Conservation (phyloP, 495 filamentous ascomycete species). For the Daldinia loculata region DNA sequence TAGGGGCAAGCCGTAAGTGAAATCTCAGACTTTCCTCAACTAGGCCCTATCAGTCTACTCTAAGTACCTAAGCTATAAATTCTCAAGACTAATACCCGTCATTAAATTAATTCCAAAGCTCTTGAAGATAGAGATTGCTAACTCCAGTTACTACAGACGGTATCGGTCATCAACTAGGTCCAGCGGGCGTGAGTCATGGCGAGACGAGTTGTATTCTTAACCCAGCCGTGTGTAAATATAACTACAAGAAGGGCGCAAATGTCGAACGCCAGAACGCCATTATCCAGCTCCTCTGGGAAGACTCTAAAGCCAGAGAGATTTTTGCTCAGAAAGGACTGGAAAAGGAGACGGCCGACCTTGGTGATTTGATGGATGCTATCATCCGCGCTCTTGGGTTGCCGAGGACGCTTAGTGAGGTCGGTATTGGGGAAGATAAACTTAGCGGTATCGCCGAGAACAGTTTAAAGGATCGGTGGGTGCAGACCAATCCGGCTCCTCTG, state of each 20-base stretch:
- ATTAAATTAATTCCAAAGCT: background rate
- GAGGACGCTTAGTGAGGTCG: slow-evolving; percentile 62
- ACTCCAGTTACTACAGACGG: slow-evolving; percentile 49
- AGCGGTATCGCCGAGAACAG: slow-evolving; percentile 61
- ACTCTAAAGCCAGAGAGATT: slow-evolving; percentile 51
- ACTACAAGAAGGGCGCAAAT: slow-evolving; percentile 58
- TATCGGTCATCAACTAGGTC: slow-evolving; percentile 71
- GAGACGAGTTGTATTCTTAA: slow-evolving; percentile 70
- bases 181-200: slow-evolving; percentile 69
- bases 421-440: slow-evolving; percentile 62
- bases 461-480: slow-evolving; percentile 59
- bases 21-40: background rate
- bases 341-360: slow-evolving; percentile 56
- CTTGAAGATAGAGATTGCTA: background rate
- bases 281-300: slow-evolving; percentile 54
- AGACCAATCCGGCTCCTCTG: slow-evolving; percentile 36
- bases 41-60: too few species aligned
- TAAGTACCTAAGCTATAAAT: too few species aligned
- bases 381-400: slow-evolving; percentile 65
- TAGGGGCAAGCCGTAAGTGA: slow-evolving; percentile 61
- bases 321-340: slow-evolving; percentile 51
- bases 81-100: too few species aligned
- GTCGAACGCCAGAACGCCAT: slow-evolving; percentile 58
- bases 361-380: slow-evolving; percentile 64
- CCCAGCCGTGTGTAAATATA: slow-evolving; percentile 68